phyloP scores from a whole-genome alignment of 2,329 filamentous ascomycete species.

The Fusarium nurragi region DNA sequence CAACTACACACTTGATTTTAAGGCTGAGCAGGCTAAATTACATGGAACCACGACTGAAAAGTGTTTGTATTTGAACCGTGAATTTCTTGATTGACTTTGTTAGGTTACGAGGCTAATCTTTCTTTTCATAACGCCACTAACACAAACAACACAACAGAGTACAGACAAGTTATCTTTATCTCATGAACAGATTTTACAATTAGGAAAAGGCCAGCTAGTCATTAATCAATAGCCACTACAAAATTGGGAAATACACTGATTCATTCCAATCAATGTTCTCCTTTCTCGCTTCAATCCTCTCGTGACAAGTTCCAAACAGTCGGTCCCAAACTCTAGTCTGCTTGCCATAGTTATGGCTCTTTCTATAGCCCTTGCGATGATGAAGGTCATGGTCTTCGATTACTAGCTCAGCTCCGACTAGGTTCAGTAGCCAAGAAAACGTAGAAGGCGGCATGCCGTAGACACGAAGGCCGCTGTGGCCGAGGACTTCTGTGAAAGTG shows the following conservation, averaged over 20 bases:
- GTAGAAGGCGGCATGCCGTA: slow-evolving; percentile 24
- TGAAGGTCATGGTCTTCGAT: slow-evolving; percentile 31
- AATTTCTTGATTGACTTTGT: too few species aligned
- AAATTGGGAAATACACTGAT: slow-evolving; percentile 13
- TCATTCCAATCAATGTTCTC: slow-evolving; percentile 21
- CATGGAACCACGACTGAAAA: neutral
- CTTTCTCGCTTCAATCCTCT: slow-evolving; percentile 7
- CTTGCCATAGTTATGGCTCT: slow-evolving; percentile 31
- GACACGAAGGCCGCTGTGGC: slow-evolving; percentile 21
- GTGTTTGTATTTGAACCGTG: neutral
- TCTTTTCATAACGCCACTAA: too few species aligned
- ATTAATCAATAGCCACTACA: neutral
- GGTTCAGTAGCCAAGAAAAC: neutral
- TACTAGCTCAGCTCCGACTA: slow-evolving; percentile 3
- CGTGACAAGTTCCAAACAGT: slow-evolving; percentile 24
- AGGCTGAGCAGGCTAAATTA: neutral
- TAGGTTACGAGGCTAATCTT: too few species aligned
- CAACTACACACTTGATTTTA: too few species aligned
- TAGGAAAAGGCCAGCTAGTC: neutral
- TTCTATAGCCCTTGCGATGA: slow-evolving; percentile 27
- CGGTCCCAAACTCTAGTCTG: slow-evolving; percentile 26
- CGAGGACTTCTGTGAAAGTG: slow-evolving; percentile 24
- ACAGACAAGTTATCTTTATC: too few species aligned
- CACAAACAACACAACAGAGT: too few species aligned
- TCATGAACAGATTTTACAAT: too few species aligned